Evolutionary conservation across 192 early-diverging fungal genomes (phyloP).

Genomic region (Podochytrium sp.): DNA sequence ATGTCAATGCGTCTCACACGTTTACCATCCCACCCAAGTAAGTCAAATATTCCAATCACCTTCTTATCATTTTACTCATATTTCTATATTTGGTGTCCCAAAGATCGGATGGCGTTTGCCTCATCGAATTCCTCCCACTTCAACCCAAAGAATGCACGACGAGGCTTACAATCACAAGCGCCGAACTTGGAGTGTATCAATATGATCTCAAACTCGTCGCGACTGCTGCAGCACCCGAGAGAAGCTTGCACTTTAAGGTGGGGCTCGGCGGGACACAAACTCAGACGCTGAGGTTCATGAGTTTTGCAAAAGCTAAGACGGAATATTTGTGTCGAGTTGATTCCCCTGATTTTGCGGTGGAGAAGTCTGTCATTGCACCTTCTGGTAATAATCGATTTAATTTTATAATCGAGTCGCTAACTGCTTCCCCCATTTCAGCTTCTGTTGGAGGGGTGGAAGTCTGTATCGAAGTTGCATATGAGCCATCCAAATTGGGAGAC

Average conservation of each 20-base stretch:
- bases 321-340: conserved; percentile 61
- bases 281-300: conserved; percentile 61
- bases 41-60: neutral
- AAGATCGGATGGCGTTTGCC: conserved; percentile 47
- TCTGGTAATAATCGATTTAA: conserved; percentile 44
- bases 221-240: conserved; percentile 44
- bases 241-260: conserved; percentile 64
- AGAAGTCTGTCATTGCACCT: conserved; percentile 56
- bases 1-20: conserved; percentile 54
- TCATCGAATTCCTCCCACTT: conserved; percentile 59
- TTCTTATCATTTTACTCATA: conserved; percentile 12
- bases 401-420: neutral
- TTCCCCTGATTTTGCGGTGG: conserved; percentile 56
- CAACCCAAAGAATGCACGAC: conserved; percentile 53
- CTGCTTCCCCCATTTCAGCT: conserved; percentile 36
- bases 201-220: conserved; percentile 59
- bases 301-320: conserved; percentile 58
- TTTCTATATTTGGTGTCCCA: neutral
- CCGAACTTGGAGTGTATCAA: conserved; percentile 57
- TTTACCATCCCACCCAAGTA: conserved; percentile 58
- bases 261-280: conserved; percentile 54
- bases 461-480: conserved; percentile 57
- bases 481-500: conserved; percentile 66
- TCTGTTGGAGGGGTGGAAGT: conserved; percentile 54
- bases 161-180: conserved; percentile 42